These are phyloP conservation scores for Salix caprea DNA, from an alignment of 345 rosid species.

Conservation along the genomic window DNA sequence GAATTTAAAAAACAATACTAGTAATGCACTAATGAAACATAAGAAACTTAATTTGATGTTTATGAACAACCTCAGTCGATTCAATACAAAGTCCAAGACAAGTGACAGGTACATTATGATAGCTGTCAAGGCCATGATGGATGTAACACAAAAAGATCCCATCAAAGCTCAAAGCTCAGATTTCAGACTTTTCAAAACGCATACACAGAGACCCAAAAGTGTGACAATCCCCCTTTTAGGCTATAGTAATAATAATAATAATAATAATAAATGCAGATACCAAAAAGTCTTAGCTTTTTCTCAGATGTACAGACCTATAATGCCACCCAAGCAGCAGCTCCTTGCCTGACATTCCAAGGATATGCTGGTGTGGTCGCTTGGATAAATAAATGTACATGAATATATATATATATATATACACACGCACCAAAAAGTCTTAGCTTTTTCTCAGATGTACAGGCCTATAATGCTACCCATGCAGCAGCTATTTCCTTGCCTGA, in stretches of 20 bases:
- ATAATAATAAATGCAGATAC: slow-evolving; percentile 9
- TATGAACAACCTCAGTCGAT: slow-evolving; percentile 2
- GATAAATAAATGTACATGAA: not conserved
- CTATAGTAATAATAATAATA: slow-evolving; percentile 19
- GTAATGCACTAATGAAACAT: not conserved
- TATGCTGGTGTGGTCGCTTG: slow-evolving; percentile 8
- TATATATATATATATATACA: not conserved
- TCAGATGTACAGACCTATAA: slow-evolving; percentile 30
- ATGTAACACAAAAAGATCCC: slow-evolving; percentile 33
- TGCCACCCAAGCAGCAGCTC: slow-evolving; percentile 8
- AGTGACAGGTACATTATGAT: slow-evolving; percentile 15
- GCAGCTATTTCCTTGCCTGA: slow-evolving; percentile 30
- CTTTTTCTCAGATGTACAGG: slow-evolving; percentile 22
- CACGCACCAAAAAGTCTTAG: not conserved
- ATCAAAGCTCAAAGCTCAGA: slow-evolving; percentile 30
- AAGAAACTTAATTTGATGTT: not conserved
- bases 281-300: not conserved
- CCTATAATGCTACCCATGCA: slow-evolving; percentile 12
- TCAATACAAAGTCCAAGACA: slow-evolving; percentile 27
- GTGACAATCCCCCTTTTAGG: slow-evolving; percentile 18
- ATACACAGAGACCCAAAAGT: slow-evolving; percentile 14
- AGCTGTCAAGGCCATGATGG: slow-evolving; percentile 51
- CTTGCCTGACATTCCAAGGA: slow-evolving; percentile 47
- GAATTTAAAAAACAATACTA: not conserved
- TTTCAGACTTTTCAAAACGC: slow-evolving; percentile 12